These are phyloP conservation scores for Mortierella sp. DNA, from an alignment of 371 early-diverging fungal genomes.

Conservation along the genomic window DNA sequence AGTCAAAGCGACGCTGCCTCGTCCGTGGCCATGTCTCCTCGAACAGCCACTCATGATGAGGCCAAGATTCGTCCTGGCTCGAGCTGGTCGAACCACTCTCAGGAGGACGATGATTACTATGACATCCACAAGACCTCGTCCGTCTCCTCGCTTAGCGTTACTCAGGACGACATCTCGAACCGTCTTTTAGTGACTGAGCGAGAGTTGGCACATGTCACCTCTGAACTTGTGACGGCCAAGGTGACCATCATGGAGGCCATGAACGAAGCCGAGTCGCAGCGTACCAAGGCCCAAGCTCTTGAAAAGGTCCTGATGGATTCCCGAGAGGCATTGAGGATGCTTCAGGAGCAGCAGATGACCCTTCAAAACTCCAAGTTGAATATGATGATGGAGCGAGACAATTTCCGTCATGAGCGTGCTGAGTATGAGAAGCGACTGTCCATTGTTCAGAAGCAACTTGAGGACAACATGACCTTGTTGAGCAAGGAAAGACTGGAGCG, in stretches of 20 bases:
- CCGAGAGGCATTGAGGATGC: conserved; percentile 42
- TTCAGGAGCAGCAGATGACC: conserved; percentile 44
- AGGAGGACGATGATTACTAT: conserved; percentile 29
- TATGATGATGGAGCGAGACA: conserved; percentile 44
- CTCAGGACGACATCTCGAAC: conserved; percentile 34
- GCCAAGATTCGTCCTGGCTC: conserved; percentile 20
- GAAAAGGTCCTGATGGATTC: conserved; percentile 48
- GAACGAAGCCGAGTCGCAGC: conserved; percentile 47
- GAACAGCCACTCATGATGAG: conserved; percentile 28
- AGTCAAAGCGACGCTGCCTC: conserved; percentile 37
- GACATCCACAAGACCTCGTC: conserved; percentile 31
- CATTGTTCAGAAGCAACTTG: conserved; percentile 45
- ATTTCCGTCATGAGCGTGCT: conserved; percentile 38
- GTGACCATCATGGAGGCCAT: conserved; percentile 45
- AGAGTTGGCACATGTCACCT: conserved; percentile 50
- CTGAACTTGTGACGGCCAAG: conserved; percentile 46
- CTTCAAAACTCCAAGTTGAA: conserved; percentile 39
- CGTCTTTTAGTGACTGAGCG: conserved; percentile 32
- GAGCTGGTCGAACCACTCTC: conserved; percentile 43
- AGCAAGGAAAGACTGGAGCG: conserved; percentile 48
- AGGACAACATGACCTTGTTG: conserved; percentile 49
- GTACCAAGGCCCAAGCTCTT: conserved; percentile 33
- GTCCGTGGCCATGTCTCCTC: conserved; percentile 32
- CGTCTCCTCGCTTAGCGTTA: conserved; percentile 33
- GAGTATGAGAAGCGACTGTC: conserved; percentile 27